Conservation (phyloP, 345 rosid genomes). For the Durio zibethinus region DNA sequence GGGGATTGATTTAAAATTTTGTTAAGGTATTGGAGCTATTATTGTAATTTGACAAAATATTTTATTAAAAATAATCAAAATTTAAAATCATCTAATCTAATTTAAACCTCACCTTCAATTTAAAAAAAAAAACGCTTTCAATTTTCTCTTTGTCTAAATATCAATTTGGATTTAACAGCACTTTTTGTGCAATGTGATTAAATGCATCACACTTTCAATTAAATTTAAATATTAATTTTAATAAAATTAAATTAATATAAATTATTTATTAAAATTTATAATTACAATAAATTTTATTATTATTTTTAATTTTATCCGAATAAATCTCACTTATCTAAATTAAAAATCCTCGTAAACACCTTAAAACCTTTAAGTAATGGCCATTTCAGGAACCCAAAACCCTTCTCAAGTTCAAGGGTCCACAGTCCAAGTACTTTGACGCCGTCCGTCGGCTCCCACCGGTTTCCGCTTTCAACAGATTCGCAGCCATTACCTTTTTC, state of each 20-base stretch:
- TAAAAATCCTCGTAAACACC: slow-evolving; percentile 11
- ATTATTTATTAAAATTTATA: no score
- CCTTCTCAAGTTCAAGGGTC: slow-evolving; percentile 48
- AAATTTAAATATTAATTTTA: no score
- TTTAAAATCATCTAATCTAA: not conserved
- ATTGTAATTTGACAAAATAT: no score
- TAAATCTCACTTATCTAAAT: no score
- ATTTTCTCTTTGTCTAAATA: slow-evolving; percentile 8
- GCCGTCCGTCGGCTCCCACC: slow-evolving; percentile 84
- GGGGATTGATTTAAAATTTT: no score
- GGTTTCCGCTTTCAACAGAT: slow-evolving; percentile 61
- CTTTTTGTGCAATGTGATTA: no score
- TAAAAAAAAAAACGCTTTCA: not conserved
- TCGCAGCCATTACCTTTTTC: slow-evolving; percentile 44
- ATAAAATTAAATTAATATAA: no score
- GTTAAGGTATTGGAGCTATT: no score
- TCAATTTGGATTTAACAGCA: not conserved
- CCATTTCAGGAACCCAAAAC: slow-evolving; percentile 34
- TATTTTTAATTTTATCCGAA: not conserved
- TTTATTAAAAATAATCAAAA: not conserved
- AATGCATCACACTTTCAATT: no score
- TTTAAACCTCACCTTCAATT: not conserved
- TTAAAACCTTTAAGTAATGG: slow-evolving; percentile 44
- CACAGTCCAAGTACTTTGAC: slow-evolving; percentile 60
- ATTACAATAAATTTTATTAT: no score